Percentiles rank a stretch among this genome's conserved stretches.
Conservation (phyloP, 768 basidiomycete species). For the Psilocybe sp. region DNA sequence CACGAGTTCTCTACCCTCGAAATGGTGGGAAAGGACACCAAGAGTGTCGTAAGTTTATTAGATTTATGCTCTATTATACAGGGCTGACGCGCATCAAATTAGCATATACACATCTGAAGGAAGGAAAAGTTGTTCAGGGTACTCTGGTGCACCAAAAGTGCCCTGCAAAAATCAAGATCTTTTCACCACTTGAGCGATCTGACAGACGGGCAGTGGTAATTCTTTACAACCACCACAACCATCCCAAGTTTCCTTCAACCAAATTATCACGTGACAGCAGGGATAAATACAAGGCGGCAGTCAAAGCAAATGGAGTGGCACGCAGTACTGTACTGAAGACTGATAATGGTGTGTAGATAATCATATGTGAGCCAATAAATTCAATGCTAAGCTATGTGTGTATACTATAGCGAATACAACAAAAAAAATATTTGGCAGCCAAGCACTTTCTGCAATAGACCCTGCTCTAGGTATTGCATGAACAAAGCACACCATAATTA, state of each 20-base stretch:
- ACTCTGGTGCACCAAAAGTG: not conserved
- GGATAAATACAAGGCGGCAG: not conserved
- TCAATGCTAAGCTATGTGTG: no score
- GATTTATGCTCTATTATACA: no score
- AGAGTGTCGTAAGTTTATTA: not conserved
- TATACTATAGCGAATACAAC: not conserved
- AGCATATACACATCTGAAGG: not conserved
- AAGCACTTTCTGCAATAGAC: not conserved
- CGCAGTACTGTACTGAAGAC: not conserved
- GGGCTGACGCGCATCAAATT: no score
- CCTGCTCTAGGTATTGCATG: not conserved
- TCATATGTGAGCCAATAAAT: not conserved
- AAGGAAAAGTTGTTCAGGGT: slow-evolving; percentile 1
- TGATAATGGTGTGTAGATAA: slow-evolving; percentile 1
- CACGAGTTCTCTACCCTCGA: not conserved
- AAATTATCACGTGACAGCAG: not conserved
- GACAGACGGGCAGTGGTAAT: not conserved
- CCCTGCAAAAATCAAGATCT: slow-evolving; percentile 4
- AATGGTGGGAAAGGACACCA: not conserved
- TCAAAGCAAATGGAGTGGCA: not conserved
- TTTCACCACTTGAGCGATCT: not conserved
- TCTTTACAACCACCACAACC: not conserved
- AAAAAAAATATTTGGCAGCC: not conserved
- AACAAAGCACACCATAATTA: not conserved
- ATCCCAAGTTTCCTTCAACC: not conserved